These are phyloP conservation scores for Pulveroboletus ravenelii DNA, from an alignment of 768 basidiomycete genomes.

Conservation along the genomic window DNA sequence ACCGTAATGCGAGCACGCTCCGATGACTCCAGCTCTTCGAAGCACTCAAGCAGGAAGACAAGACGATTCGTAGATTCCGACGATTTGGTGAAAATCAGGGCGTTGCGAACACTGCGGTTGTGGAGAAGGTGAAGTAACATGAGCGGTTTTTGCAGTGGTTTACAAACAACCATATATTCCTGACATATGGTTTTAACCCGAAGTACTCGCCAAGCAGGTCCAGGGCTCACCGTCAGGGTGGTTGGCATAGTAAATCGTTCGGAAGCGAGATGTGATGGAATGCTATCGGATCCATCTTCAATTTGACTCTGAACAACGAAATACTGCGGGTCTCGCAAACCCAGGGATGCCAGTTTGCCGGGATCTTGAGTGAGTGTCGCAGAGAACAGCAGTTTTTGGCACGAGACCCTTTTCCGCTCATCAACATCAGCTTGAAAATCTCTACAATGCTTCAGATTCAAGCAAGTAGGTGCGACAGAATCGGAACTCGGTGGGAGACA, in stretches of 20 bases:
- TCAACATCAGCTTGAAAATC: conserved; percentile 45
- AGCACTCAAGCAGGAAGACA: conserved; percentile 75
- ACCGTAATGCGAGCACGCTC: conserved; percentile 37
- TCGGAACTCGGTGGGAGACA: conserved; percentile 23
- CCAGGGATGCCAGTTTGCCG: conserved; percentile 81
- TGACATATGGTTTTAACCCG: conserved; percentile 27
- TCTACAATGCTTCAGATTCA: conserved; percentile 21
- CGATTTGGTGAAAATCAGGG: conserved; percentile 94
- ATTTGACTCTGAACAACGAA: conserved; percentile 68
- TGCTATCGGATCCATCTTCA: conserved; percentile 32
- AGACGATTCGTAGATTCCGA: conserved; percentile 86
- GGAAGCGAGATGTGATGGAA: conserved; percentile 53
- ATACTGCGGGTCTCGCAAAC: conserved; percentile 77
- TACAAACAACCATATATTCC: conserved; percentile 86
- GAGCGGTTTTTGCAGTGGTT: conserved; percentile 79
- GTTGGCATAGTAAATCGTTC: conserved; percentile 81
- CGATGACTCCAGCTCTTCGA: conserved; percentile 48
- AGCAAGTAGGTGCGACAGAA: conserved; percentile 59
- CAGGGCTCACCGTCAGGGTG: conserved; percentile 56
- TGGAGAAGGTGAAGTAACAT: conserved; percentile 85
- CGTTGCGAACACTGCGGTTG: conserved; percentile 53
- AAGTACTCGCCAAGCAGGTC: neutral
- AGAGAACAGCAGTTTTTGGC: conserved; percentile 94
- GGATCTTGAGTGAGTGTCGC: conserved; percentile 95
- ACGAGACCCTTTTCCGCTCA: conserved; percentile 59